These are phyloP conservation scores for Auricularia cornea DNA, from an alignment of 768 basidiomycete genomes.

Conservation along the genomic window DNA sequence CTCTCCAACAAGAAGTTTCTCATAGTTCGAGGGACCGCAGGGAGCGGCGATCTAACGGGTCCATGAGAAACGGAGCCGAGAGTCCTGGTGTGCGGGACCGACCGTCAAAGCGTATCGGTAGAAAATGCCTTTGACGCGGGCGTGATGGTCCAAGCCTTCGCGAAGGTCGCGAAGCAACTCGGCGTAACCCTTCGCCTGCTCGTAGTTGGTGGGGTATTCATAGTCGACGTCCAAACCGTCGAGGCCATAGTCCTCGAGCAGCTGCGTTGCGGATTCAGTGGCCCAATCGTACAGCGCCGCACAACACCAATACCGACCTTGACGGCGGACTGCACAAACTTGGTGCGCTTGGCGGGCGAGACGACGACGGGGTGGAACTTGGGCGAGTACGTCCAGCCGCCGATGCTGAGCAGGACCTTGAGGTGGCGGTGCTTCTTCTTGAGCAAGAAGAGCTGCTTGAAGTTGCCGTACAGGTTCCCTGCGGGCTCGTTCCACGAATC, in stretches of 20 bases:
- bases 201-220: conserved; percentile 78
- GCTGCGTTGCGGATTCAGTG: background rate
- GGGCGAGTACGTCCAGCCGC: conserved; percentile 91
- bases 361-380: conserved; percentile 79
- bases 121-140: conserved; percentile 47
- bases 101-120: conserved; percentile 71
- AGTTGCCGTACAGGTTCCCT: conserved; percentile 88
- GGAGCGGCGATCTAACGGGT: conserved; percentile 73
- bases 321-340: conserved; percentile 76
- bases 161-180: conserved; percentile 73
- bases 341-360: conserved; percentile 48
- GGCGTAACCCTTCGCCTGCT: conserved; percentile 76
- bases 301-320: conserved; percentile 15
- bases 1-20: conserved; percentile 64
- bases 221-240: conserved; percentile 92
- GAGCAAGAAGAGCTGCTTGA: conserved; percentile 86
- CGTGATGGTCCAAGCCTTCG: conserved; percentile 65
- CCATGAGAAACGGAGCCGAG: no score
- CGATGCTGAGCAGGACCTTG: conserved; percentile 65
- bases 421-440: conserved; percentile 81
- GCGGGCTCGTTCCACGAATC: conserved; percentile 93
- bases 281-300: background rate
- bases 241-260: conserved; percentile 84
- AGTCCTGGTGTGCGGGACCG: no score
- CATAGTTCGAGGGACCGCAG: conserved; percentile 81